Conservation (phyloP, 2,329 filamentous ascomycete species). For the Fusarium sarcochroum region DNA sequence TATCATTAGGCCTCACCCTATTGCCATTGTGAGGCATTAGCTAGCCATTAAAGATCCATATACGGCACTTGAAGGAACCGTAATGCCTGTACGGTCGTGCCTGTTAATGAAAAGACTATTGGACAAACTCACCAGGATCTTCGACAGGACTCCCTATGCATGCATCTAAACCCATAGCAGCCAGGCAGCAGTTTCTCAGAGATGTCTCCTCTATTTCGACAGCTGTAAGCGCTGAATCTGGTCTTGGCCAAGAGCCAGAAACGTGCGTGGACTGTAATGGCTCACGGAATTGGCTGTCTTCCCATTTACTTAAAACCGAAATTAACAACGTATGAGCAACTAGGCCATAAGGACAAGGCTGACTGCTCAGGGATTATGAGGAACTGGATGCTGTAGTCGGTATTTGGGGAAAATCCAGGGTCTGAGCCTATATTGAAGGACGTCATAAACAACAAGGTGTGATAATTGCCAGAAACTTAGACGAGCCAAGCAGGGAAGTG, state of each 20-base stretch:
- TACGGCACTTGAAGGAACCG: not conserved
- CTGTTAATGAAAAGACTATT: slow-evolving; percentile 2
- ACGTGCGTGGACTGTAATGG: not conserved
- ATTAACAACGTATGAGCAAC: not conserved
- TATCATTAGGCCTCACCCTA: not conserved
- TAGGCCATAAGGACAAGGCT: slow-evolving; percentile 1
- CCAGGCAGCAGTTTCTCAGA: not conserved
- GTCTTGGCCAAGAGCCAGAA: not conserved
- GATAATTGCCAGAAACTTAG: not conserved
- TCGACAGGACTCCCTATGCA: not conserved
- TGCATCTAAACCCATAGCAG: not conserved
- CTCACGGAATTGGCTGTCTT: not conserved
- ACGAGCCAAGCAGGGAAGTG: not conserved
- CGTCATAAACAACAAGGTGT: not conserved
- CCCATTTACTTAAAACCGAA: not conserved
- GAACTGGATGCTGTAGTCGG: not conserved
- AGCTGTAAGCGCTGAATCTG: not conserved
- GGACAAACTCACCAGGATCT: not conserved
- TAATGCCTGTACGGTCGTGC: not conserved
- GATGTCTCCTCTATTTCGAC: not conserved
- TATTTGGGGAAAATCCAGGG: not conserved
- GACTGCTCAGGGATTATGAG: not conserved
- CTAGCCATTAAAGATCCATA: slow-evolving; percentile 3
- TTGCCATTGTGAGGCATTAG: not conserved
- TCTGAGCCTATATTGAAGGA: not conserved